Conservation (phyloP, 2,329 filamentous ascomycete genomes). For the Fusarium sp. region DNA sequence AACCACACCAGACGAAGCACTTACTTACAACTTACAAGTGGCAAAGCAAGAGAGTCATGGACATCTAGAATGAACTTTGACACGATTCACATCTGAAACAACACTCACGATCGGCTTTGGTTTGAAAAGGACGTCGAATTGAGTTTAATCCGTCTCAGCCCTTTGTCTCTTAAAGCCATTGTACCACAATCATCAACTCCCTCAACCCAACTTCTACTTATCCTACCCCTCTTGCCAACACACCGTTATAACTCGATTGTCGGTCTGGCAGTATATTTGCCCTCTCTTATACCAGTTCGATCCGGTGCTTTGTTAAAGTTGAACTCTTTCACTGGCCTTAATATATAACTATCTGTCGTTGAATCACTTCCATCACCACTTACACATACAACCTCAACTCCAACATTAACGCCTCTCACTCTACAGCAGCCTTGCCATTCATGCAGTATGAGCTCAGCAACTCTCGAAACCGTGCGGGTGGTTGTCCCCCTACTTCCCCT, state of each 20-base stretch:
- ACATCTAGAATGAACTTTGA: conserved; percentile 20
- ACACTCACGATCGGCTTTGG: conserved; percentile 18
- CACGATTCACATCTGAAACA: conserved; percentile 9
- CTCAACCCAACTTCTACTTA: conserved; percentile 8
- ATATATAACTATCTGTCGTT: too few species aligned
- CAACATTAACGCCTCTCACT: neutral
- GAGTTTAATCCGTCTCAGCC: conserved; percentile 2
- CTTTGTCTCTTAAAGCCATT: conserved; percentile 24
- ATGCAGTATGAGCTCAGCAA: conserved; percentile 26
- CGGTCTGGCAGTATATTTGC: neutral
- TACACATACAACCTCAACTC: conserved; percentile 9
- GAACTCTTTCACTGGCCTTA: neutral
- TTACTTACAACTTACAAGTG: conserved; percentile 27
- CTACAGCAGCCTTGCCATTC: neutral
- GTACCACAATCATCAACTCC: conserved; percentile 16
- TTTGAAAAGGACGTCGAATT: conserved; percentile 4
- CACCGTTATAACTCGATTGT: conserved; percentile 1
- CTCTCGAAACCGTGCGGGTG: conserved; percentile 42
- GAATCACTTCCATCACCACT: conserved; percentile 31
- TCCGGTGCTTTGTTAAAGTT: neutral
- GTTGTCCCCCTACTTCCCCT: conserved; percentile 71
- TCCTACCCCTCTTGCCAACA: conserved; percentile 9
- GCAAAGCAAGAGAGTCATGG: conserved; percentile 41
- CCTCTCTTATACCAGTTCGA: conserved; percentile 1
- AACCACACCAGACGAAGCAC: conserved; percentile 22